Evolutionary conservation across 164 flowering plant genomes (phyloP).

Genomic region (grape (Vitis vinifera)): DNA sequence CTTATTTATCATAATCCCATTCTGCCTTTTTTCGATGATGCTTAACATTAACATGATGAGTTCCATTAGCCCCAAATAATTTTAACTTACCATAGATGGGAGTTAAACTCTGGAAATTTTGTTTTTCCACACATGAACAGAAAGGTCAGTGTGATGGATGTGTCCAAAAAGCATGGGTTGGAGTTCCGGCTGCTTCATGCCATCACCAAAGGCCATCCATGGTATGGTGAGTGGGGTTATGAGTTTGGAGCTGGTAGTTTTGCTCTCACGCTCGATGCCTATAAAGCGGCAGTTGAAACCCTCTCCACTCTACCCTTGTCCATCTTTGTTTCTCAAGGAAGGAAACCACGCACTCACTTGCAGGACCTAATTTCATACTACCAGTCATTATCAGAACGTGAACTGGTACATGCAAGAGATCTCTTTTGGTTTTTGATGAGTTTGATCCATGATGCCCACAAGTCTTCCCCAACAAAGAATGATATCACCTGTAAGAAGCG

Average conservation of each 20-base stretch:
- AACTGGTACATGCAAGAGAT: constrained; percentile 52
- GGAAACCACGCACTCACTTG: constrained; percentile 42
- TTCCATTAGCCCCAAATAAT: no score
- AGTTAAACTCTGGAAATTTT: no score
- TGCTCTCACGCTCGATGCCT: constrained; percentile 56
- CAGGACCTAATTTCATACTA: constrained; percentile 56
- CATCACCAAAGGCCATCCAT: constrained; percentile 58
- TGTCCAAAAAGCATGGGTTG: constrained; percentile 74
- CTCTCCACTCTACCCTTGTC: constrained; percentile 54
- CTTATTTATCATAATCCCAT: no score
- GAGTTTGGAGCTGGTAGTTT: constrained; percentile 83
- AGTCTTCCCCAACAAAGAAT: constrained; percentile 10
- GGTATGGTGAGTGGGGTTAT: constrained; percentile 93
- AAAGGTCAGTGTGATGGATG: constrained; percentile 87
- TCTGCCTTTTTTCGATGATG: no score
- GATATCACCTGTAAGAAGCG: constrained; percentile 20
- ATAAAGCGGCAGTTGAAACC: constrained; percentile 45
- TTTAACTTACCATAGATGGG: no score
- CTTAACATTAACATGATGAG: no score
- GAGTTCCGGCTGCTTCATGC: constrained; percentile 81
- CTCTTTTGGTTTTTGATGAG: constrained; percentile 54
- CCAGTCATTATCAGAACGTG: constrained; percentile 52
- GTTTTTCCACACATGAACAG: constrained; percentile 33
- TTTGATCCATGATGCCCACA: constrained; percentile 39
- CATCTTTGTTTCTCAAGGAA: constrained; percentile 35